Evolutionary conservation across 2,329 filamentous ascomycete species (phyloP).

Genomic region (Aspergillus spinulosporus): DNA sequence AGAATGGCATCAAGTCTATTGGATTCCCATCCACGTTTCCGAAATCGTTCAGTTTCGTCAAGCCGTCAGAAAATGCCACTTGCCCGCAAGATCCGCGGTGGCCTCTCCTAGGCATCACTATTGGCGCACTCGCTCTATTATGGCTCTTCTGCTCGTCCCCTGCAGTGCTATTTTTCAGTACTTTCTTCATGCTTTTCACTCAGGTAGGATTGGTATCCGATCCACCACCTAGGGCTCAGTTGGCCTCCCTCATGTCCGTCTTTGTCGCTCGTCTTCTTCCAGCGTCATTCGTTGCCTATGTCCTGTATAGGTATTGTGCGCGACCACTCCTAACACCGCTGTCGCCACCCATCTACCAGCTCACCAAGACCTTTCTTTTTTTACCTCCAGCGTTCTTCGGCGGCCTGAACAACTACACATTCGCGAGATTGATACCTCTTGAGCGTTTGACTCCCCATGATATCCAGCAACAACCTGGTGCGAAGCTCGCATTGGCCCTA

Average conservation of each 20-base stretch:
- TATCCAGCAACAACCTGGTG: conserved; percentile 83
- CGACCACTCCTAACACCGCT: conserved; percentile 69
- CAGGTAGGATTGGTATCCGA: conserved; percentile 90
- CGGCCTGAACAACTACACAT: conserved; percentile 89
- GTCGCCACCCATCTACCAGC: conserved; percentile 60
- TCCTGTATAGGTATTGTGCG: conserved; percentile 82
- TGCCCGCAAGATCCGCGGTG: conserved; percentile 77
- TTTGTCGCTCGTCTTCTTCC: conserved; percentile 81
- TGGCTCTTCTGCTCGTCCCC: conserved; percentile 81
- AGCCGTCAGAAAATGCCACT: conserved; percentile 55
- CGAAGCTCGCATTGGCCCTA: conserved; percentile 74
- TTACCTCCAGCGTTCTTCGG: conserved; percentile 89
- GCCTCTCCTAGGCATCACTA: conserved; percentile 77
- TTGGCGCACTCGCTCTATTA: conserved; percentile 73
- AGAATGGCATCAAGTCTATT: conserved; percentile 74
- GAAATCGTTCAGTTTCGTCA: conserved; percentile 76
- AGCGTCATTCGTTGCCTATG: conserved; percentile 81
- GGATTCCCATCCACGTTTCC: conserved; percentile 88
- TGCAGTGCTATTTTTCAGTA: conserved; percentile 77
- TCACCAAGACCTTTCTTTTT: conserved; percentile 90
- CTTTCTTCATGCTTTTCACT: conserved; percentile 81
- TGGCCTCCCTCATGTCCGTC: conserved; percentile 72
- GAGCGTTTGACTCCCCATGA: conserved; percentile 89
- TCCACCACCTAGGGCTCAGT: conserved; percentile 67
- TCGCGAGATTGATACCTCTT: conserved; percentile 84